phyloP scores from a whole-genome alignment of 768 basidiomycete species.

The Russula foetens region DNA sequence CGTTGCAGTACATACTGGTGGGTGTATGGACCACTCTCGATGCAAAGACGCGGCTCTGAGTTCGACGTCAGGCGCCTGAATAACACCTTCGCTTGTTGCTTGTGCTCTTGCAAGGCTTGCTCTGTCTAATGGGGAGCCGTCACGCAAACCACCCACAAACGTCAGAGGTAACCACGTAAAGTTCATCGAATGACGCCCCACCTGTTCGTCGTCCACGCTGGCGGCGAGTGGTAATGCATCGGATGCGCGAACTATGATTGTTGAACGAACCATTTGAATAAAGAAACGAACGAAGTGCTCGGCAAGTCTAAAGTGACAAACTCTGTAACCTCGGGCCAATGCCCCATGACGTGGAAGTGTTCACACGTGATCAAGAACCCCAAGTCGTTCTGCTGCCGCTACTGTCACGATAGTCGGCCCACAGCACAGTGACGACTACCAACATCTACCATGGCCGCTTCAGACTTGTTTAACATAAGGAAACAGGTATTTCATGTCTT shows the following conservation, averaged over 20 bases:
- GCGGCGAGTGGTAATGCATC: slow-evolving; percentile 90
- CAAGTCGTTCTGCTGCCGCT: no score
- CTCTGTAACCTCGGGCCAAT: no score
- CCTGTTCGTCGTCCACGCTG: slow-evolving; percentile 96
- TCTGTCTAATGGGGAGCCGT: slow-evolving; percentile 57
- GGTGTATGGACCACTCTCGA: slow-evolving; percentile 93
- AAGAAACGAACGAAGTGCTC: background rate
- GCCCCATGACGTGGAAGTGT: slow-evolving; percentile 5
- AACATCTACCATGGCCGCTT: slow-evolving; percentile 25
- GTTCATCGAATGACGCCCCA: slow-evolving; percentile 28
- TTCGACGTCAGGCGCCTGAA: slow-evolving; percentile 92
- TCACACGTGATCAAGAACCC: slow-evolving; percentile 11
- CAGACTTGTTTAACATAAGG: slow-evolving; percentile 52
- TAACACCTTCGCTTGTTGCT: slow-evolving; percentile 95
- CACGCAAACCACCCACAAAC: slow-evolving; percentile 4
- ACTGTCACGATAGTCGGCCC: no score
- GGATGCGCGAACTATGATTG: slow-evolving; percentile 74
- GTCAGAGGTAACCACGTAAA: background rate
- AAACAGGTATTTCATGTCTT: slow-evolving; percentile 44
- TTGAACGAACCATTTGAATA: slow-evolving; percentile 70
- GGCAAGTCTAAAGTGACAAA: background rate
- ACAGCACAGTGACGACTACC: background rate
- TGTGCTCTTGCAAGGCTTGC: slow-evolving; percentile 90
- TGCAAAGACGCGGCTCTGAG: slow-evolving; percentile 92
- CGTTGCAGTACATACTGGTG: slow-evolving; percentile 62